These are phyloP conservation scores for Xylariomycetidae sp. DNA, from an alignment of 2,329 filamentous ascomycete species.

Conservation along the genomic window DNA sequence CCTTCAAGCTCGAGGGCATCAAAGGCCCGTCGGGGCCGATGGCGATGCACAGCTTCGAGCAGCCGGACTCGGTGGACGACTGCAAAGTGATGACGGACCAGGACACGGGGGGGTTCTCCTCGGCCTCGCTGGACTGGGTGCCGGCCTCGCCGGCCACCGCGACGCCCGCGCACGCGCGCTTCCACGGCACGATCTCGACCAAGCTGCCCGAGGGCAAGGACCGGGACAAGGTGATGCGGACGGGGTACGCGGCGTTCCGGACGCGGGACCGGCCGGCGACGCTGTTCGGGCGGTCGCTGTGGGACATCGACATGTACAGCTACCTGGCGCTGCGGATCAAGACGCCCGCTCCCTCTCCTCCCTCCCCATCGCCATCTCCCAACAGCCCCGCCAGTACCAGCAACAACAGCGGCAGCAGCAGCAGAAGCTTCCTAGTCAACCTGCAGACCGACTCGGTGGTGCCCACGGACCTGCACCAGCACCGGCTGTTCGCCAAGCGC, in stretches of 20 bases:
- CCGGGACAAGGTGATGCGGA: constrained; percentile 68
- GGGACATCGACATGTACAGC: constrained; percentile 84
- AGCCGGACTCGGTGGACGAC: constrained; percentile 37
- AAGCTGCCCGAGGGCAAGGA: constrained; percentile 69
- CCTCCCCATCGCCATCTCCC: too few species aligned
- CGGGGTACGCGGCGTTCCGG: constrained; percentile 85
- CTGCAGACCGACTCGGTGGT: constrained; percentile 92
- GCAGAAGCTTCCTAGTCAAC: constrained; percentile 89
- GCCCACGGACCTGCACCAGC: constrained; percentile 92
- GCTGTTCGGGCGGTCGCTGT: constrained; percentile 78
- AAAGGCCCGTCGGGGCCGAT: constrained; percentile 58
- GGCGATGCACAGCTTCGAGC: constrained; percentile 58
- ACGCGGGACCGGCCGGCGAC: constrained; percentile 72
- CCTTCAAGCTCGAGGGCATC: constrained; percentile 62
- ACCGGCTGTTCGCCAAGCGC: constrained; percentile 72
- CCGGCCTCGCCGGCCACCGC: constrained; percentile 14
- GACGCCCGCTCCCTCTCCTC: too few species aligned
- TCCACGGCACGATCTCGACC: constrained; percentile 84
- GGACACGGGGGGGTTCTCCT: constrained; percentile 82
- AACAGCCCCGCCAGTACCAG: too few species aligned
- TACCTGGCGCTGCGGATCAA: constrained; percentile 86
- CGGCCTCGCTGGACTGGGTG: constrained; percentile 49
- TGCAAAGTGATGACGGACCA: constrained; percentile 80
- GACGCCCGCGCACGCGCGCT: constrained; percentile 56
- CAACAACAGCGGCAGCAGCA: too few species aligned